Evolutionary conservation across 495 filamentous ascomycete species (phyloP), one percentile per base, ranked within the genome.

Genomic region (Lophiotrema nucula): DNA sequence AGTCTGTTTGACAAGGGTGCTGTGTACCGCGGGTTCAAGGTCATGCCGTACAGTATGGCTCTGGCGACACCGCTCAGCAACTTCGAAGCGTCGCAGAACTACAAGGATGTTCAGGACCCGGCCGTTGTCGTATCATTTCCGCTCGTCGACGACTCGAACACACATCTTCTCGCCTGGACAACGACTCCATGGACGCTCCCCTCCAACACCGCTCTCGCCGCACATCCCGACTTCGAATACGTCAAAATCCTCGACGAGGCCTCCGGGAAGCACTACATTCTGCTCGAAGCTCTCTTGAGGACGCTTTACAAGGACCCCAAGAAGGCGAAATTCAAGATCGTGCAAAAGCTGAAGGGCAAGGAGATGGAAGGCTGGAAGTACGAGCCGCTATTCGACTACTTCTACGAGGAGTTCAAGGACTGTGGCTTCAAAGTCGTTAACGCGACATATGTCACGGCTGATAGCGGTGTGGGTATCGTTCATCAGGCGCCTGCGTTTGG

Each of bases 181-280:
- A 98, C 92, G 3, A 97, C 93, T 2, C 92, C 93, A 0, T 98
- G 93, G 93, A 97, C 92, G 3, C 73, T 97, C 23, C 92, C 92
- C 21, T 91, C 89, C 18, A 86, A 98, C 70, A 81, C 81, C 4
- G 85, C 83, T 5, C 81, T 98, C 51, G 89, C 89, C 6, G 87
- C 82, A 22, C 83, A 97, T 67, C 91, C 93, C 2, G 83, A 92
- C 25, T 95, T 92, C 65, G 93, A 97, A 65, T 98, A 97, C 69
- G 72, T 97, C 70, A 92, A 97, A 76, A 89, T 98, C 57, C 77
- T 82, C 45, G 93, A 98, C 62, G 85, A 91, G 53, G 80, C 79
- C 22, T 87, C 85, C 0, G 86, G 86, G 19, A 92, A 88, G 67
- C 81, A 95, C 61, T 98, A 90, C 69, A 87, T 97, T 47, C 79